Conservation (phyloP, 208 protist genomes). For the Crithidia bombi region DNA sequence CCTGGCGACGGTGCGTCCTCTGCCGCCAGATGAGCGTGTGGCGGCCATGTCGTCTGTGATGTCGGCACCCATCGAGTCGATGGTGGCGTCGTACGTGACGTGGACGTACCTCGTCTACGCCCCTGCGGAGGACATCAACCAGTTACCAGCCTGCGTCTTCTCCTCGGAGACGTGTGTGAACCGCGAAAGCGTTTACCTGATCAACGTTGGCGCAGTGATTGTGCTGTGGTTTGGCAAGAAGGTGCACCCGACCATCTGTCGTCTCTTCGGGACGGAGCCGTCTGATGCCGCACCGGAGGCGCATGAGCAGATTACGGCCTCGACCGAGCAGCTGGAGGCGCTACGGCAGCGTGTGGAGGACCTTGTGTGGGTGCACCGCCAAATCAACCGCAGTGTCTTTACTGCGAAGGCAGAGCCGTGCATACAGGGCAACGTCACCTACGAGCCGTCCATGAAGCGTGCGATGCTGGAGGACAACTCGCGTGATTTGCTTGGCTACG, state of each 20-base stretch:
- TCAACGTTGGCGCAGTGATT: constrained; percentile 57
- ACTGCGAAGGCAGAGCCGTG: constrained; percentile 47
- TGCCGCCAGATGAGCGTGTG: constrained; percentile 74
- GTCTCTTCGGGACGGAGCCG: constrained; percentile 49
- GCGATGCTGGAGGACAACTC: constrained; percentile 78
- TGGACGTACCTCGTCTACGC: constrained; percentile 82
- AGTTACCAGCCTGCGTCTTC: constrained; percentile 61
- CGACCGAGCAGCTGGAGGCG: constrained; percentile 59
- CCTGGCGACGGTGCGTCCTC: constrained; percentile 38
- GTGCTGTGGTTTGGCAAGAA: constrained; percentile 81
- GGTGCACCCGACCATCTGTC: constrained; percentile 43
- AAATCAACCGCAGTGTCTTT: constrained; percentile 42
- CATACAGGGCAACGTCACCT: constrained; percentile 54
- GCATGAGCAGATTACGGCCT: constrained; percentile 25
- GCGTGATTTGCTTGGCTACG: constrained; percentile 60
- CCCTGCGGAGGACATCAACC: constrained; percentile 46
- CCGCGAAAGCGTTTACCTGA: constrained; percentile 64
- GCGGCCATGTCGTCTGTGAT: constrained; percentile 79
- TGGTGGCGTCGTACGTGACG: constrained; percentile 68
- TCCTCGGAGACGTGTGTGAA: constrained; percentile 63
- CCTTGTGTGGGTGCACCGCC: constrained; percentile 52
- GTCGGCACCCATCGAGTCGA: constrained; percentile 61
- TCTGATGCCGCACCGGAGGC: constrained; percentile 26
- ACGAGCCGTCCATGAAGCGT: constrained; percentile 67
- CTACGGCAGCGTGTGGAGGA: constrained; percentile 60